These are phyloP conservation scores for Aspergillus nomiae DNA, from an alignment of 2,329 filamentous ascomycete genomes.

Conservation along the genomic window DNA sequence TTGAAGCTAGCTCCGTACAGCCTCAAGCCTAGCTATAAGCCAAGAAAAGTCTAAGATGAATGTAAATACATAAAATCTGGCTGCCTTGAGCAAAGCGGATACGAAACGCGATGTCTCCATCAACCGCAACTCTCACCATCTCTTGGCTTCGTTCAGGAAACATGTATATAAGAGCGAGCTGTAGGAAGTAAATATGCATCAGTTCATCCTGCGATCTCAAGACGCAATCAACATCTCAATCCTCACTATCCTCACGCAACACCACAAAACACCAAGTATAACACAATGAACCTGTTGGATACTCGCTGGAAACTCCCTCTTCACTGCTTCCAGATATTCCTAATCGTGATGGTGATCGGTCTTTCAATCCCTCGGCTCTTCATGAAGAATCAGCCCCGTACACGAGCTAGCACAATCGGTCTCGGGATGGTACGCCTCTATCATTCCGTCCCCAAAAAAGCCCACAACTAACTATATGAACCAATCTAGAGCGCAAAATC, in stretches of 20 bases:
- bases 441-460: too few relatives aligned
- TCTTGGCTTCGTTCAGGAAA: background rate
- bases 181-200: background rate
- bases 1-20: background rate
- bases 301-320: background rate
- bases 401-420: background rate
- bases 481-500: background rate
- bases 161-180: background rate
- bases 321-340: background rate
- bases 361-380: background rate
- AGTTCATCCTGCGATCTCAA: background rate
- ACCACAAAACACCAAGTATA: background rate
- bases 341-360: background rate
- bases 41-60: background rate
- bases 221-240: background rate
- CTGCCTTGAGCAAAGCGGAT: background rate
- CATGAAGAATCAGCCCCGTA: background rate
- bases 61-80: background rate
- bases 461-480: background rate
- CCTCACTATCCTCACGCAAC: rapidly evolving
- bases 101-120: background rate
- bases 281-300: background rate
- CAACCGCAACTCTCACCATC: rapidly evolving
- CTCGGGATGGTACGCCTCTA: background rate
- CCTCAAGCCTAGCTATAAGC: background rate